Conservation (phyloP, 805 yeast genomes). For the Isabelozyma pseudorhagii region DNA sequence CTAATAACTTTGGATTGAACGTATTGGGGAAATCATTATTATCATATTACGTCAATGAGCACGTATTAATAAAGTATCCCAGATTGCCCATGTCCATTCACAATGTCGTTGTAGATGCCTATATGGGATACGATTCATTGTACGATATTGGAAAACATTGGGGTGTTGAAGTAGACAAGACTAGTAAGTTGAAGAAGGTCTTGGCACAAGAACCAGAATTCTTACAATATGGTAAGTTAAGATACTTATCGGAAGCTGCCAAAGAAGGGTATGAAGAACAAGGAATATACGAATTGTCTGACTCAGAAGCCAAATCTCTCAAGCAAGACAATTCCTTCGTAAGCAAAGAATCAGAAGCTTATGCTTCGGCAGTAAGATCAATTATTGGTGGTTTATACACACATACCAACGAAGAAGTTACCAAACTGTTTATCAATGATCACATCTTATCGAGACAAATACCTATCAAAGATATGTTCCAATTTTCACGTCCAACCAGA, state of each 20-base stretch:
- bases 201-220: constrained; percentile 66
- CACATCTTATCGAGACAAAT: constrained; percentile 83
- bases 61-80: constrained; percentile 75
- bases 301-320: constrained; percentile 17
- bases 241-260: constrained; percentile 39
- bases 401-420: constrained; percentile 60
- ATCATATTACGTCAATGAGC: constrained; percentile 71
- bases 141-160: constrained; percentile 67
- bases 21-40: constrained; percentile 80
- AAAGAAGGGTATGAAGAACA: constrained; percentile 34
- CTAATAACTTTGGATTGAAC: constrained; percentile 75
- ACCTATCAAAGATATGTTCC: constrained; percentile 69
- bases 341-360: constrained; percentile 43
- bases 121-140: constrained; percentile 65
- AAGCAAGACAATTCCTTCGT: constrained; percentile 16
- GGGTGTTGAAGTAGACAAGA: constrained; percentile 83
- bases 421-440: constrained; percentile 65
- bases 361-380: constrained; percentile 75
- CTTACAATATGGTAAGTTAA: constrained; percentile 66
- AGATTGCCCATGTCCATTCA: constrained; percentile 81
- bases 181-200: constrained; percentile 61
- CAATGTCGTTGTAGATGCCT: constrained; percentile 72
- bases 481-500: constrained; percentile 81
- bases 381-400: constrained; percentile 80
- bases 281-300: constrained; percentile 47